Evolutionary conservation across 306 rosid species (phyloP), one percentile per base, ranked within the genome.

Genomic region (Cicer chorassanicum): DNA sequence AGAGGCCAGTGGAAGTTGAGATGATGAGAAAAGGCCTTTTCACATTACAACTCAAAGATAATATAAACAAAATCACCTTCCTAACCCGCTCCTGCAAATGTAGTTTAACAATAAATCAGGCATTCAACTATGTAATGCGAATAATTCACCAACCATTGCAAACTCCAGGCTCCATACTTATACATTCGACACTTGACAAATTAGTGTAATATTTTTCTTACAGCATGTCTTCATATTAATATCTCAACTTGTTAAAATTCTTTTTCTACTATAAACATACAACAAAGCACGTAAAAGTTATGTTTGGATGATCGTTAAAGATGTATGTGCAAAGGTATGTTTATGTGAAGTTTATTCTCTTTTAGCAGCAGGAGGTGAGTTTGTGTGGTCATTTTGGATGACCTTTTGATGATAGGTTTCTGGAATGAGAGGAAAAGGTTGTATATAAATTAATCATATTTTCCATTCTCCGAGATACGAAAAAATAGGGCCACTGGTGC

Each of bases 1-100:
- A 53, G 63, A 84, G 77, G 39, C 82, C 74, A 51, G 76, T 15
- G 10, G 82, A 72, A 65, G 82, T 80, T 76, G 87, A 65, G 64
- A 84, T 72, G 56, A 84, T 81, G 54, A 84, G 84, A 72, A 84
- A 59, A 50, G 87, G 87, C 80, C 51, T 76, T 75, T 68, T 36
- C 70, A 72, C 74, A 73, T 50, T 53, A 54, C 75, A 46, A 53
- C 24, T 64, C 80, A 84, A 61, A 9, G 82, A 80, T 76, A 73
- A 67, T 71, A 84, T 59, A 53, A 76, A 84, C 84, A 80, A 72
- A 66, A 80, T 76, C 79, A 84, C 65, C 82, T 84, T 84, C 79
- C 62, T 49, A 65, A 76, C 67, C 77, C 82, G 84, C 76, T 84
- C 87, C 87, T 84, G 80, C 64, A 66, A 75, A 75, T 16, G 49